Percentiles rank a stretch among this genome's conserved stretches.
These are phyloP conservation scores for Carallia brachiata DNA, from an alignment of 345 rosid genomes.

Conservation along the genomic window DNA sequence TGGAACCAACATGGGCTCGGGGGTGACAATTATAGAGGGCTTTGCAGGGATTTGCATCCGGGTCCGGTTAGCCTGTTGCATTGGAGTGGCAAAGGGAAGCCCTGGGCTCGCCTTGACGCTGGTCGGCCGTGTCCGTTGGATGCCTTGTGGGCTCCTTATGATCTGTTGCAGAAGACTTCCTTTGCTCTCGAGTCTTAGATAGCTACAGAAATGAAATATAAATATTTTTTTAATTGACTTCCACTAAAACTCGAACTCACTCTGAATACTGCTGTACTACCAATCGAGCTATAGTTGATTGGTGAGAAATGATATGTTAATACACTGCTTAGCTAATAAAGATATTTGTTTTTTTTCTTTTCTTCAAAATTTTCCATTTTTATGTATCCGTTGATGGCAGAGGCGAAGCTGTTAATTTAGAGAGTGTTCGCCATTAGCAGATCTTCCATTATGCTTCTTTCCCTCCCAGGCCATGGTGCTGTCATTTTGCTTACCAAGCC, in stretches of 20 bases:
- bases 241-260: no score
- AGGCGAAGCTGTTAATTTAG: background rate
- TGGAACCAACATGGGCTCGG: constrained; percentile 50
- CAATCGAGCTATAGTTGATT: no score
- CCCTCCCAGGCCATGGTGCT: no score
- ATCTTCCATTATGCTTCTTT: no score
- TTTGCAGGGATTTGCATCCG: constrained; percentile 38
- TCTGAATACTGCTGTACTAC: no score
- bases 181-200: constrained; percentile 23
- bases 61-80: constrained; percentile 46
- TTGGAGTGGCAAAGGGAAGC: constrained; percentile 51
- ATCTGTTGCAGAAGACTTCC: constrained; percentile 26
- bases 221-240: no score
- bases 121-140: constrained; percentile 37
- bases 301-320: no score
- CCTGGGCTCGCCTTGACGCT: constrained; percentile 35
- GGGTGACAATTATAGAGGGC: constrained; percentile 38
- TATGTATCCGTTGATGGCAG: constrained; percentile 3
- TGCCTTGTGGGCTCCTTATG: constrained; percentile 44
- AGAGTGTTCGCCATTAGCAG: no score
- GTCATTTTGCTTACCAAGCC: no score
- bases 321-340: no score
- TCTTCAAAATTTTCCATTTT: no score
- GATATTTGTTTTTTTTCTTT: no score
- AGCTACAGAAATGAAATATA: background rate